phyloP scores from a whole-genome alignment of 352 stramenopile genomes.

The Halophytophthora polymorphica region DNA sequence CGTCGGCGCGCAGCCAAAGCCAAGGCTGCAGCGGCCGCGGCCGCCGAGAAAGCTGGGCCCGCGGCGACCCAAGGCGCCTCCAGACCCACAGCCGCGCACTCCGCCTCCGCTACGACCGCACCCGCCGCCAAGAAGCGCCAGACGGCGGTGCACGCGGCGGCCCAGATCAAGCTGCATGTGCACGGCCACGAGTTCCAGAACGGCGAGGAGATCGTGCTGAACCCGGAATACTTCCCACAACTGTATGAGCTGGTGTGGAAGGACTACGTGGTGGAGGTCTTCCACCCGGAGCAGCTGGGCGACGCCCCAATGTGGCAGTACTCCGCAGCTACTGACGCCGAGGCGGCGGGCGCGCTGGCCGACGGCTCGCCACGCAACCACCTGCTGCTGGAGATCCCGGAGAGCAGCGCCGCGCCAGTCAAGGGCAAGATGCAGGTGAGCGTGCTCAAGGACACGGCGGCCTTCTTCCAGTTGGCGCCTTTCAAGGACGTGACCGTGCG shows the following conservation, averaged over 20 bases:
- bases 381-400: conserved; percentile 74
- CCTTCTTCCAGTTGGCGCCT: conserved; percentile 63
- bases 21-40: conserved; percentile 23
- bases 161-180: conserved; percentile 78
- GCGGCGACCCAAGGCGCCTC: not conserved
- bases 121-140: conserved; percentile 37
- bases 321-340: conserved; percentile 17
- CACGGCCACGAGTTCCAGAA: conserved; percentile 82
- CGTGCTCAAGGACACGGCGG: conserved; percentile 78
- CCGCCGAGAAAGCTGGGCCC: conserved; percentile 7
- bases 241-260: conserved; percentile 62
- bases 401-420: conserved; percentile 57
- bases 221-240: conserved; percentile 77
- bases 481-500: conserved; percentile 84
- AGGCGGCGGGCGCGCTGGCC: conserved; percentile 18
- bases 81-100: not conserved
- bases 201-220: conserved; percentile 78
- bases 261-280: conserved; percentile 83
- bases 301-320: conserved; percentile 19
- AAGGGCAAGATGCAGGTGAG: conserved; percentile 81
- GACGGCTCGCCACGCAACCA: conserved; percentile 51
- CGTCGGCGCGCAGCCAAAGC: conserved; percentile 43
- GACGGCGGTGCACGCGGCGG: conserved; percentile 40
- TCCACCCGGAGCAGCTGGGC: conserved; percentile 38
- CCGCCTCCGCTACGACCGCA: not conserved